phyloP scores from a whole-genome alignment of 352 stramenopile species.

The Thalassiosira livingstoniorum region DNA sequence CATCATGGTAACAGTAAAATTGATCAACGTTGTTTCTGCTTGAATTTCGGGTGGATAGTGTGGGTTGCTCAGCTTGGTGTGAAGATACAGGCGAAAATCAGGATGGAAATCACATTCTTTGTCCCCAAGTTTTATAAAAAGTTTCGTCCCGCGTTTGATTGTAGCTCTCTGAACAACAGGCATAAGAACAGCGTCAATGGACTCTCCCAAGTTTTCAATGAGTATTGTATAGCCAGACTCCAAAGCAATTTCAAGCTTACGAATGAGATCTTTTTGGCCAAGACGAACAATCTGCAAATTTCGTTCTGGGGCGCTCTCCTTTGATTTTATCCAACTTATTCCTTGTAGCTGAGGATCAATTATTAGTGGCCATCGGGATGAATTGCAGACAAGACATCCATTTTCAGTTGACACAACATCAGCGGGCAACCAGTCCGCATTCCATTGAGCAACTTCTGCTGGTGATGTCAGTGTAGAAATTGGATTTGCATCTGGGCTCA shows the following conservation, averaged over 20 bases:
- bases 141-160: slow-evolving; percentile 94
- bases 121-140: slow-evolving; percentile 93
- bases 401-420: slow-evolving; percentile 98
- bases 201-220: slow-evolving; percentile 96
- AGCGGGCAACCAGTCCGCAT: slow-evolving; percentile 93
- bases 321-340: slow-evolving; percentile 96
- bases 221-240: slow-evolving; percentile 94
- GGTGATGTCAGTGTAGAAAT: slow-evolving; percentile 94
- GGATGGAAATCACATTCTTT: slow-evolving; percentile 97
- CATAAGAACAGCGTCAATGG: slow-evolving; percentile 96
- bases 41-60: slow-evolving; percentile 97
- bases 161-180: slow-evolving; percentile 94
- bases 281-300: slow-evolving; percentile 92
- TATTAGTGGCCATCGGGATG: slow-evolving; percentile 95
- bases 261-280: slow-evolving; percentile 94
- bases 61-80: slow-evolving; percentile 97
- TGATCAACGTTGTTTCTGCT: slow-evolving; percentile 94
- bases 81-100: slow-evolving; percentile 95
- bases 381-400: slow-evolving; percentile 95
- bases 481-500: slow-evolving; percentile 93
- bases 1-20: slow-evolving; percentile 96
- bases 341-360: slow-evolving; percentile 97
- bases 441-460: slow-evolving; percentile 96
- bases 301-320: slow-evolving; percentile 88
- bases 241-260: slow-evolving; percentile 93